Conservation (phyloP, 768 basidiomycete species). For the Rhodotorula kratochvilovae region DNA sequence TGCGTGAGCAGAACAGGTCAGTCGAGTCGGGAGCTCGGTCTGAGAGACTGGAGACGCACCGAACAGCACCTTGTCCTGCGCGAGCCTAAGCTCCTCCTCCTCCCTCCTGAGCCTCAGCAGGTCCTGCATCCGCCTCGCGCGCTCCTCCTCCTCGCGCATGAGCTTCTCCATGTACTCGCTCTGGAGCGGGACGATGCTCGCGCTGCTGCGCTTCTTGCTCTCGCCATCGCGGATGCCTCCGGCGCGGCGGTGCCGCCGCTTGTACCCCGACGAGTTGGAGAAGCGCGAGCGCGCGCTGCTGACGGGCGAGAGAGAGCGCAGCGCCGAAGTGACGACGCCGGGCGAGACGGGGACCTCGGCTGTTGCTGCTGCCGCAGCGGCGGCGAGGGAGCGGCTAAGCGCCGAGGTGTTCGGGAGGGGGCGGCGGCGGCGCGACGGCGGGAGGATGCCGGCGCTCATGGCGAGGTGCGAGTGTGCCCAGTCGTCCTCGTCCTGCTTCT, state of each 20-base stretch:
- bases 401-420: not conserved
- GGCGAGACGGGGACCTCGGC: not conserved
- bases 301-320: not conserved
- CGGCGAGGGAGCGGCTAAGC: not conserved
- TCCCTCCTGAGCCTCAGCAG: not conserved
- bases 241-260: not conserved
- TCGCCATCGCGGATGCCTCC: not conserved
- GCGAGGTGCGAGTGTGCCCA: slow-evolving; percentile 1
- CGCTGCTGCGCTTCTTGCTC: slow-evolving; percentile 1
- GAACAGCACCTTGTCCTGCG: not conserved
- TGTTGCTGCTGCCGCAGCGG: not conserved
- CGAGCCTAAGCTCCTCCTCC: not conserved
- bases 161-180: not conserved
- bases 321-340: not conserved
- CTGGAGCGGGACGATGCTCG: not conserved
- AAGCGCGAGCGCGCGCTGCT: not conserved
- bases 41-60: not conserved
- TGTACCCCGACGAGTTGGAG: not conserved
- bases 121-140: slow-evolving; percentile 2
- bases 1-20: not conserved
- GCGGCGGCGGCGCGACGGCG: not conserved
- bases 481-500: not conserved
- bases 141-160: slow-evolving; percentile 1
- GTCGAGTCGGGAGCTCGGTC: not conserved
- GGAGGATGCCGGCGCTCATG: not conserved